Percentiles rank a stretch among this genome's conserved stretches.
Evolutionary conservation across 352 stramenopile genomes (phyloP).

Genomic region (Globisporangium parvum): DNA sequence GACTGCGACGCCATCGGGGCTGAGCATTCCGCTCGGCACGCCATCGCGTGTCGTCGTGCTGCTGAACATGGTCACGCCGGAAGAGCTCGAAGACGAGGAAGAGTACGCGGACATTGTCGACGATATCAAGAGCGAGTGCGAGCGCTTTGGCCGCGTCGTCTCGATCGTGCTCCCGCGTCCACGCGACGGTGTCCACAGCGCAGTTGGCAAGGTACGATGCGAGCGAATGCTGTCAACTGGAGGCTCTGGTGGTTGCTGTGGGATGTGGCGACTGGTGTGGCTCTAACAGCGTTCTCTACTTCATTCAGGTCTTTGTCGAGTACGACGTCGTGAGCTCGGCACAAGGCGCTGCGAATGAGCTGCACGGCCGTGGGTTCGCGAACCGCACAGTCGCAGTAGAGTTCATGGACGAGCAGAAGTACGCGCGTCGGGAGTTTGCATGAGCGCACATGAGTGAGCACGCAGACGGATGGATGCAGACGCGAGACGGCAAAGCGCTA

Average conservation of each 20-base stretch:
- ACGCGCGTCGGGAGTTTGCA: conserved; percentile 67
- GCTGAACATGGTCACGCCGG: conserved; percentile 96
- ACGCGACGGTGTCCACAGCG: conserved; percentile 45
- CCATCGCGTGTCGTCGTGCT: conserved; percentile 91
- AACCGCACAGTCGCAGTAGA: conserved; percentile 88
- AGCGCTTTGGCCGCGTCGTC: conserved; percentile 78
- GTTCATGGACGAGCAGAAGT: conserved; percentile 88
- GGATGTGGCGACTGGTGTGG: not conserved
- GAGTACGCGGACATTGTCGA: conserved; percentile 94
- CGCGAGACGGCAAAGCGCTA: not conserved
- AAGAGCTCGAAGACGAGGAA: conserved; percentile 94
- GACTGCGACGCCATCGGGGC: conserved; percentile 22
- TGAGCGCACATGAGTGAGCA: conserved; percentile 11
- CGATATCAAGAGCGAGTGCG: conserved; percentile 95
- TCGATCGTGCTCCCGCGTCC: conserved; percentile 75
- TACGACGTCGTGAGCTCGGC: conserved; percentile 84
- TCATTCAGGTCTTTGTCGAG: conserved; percentile 89
- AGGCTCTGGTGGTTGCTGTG: too few relatives aligned
- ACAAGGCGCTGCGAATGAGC: conserved; percentile 72
- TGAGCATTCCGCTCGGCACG: conserved; percentile 44
- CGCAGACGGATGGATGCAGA: not conserved
- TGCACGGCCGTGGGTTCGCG: conserved; percentile 92
- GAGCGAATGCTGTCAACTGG: too few relatives aligned
- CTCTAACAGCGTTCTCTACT: conserved; percentile 13
- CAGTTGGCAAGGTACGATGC: conserved; percentile 52